Evolutionary conservation across 2,329 filamentous ascomycete species (phyloP), one percentile per base, ranked within the genome.

Genomic region (Aspergillus unguis): DNA sequence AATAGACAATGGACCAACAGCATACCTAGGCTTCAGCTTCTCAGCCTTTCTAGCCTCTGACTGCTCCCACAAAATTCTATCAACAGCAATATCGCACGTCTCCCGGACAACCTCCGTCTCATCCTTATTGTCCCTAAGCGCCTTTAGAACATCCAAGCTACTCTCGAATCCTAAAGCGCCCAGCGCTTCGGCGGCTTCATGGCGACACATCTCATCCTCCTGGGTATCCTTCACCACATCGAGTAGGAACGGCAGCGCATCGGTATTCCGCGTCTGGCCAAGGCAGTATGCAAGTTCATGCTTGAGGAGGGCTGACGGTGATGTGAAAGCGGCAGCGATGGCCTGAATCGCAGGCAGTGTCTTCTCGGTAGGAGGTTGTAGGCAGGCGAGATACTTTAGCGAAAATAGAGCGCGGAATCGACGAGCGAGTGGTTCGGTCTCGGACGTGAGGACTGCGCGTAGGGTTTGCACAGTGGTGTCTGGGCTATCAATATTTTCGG

Each of bases 331-430:
- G 6, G 91, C 90, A 2, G 92, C 91, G 62, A 99, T 99, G 38
- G 94, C 92, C 60, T 85, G 75, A 61, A 86, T 84, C 17, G 87
- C 82, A 38, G 85, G 84, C 6, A 85, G 75, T 0, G 80, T 81
- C 59, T 84, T 75, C 38, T 77, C 71, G 28, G 77, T 82, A 1
- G 81, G 73, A 7, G 82, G 81, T 35, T 80, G 71, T 59, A 85
- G 82, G 53, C 83, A 85, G 44, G 94, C 92, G 55, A 97, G 78
- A 71, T 97, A 89, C 77, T 99, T 99, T 55, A 99, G 85, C 17
- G 92, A 96, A 78, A 99, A 99, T 63, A 99, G 88, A 40, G 94
- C 92, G 64, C 94, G 90, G 76, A 97, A 99, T 58, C 94, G 90
- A 58, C 90, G 81, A 36, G 92, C 87, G 50, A 99, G 87, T 42